These are phyloP conservation scores for Microsporum canis DNA, from an alignment of 2,329 filamentous ascomycete genomes.

Conservation along the genomic window DNA sequence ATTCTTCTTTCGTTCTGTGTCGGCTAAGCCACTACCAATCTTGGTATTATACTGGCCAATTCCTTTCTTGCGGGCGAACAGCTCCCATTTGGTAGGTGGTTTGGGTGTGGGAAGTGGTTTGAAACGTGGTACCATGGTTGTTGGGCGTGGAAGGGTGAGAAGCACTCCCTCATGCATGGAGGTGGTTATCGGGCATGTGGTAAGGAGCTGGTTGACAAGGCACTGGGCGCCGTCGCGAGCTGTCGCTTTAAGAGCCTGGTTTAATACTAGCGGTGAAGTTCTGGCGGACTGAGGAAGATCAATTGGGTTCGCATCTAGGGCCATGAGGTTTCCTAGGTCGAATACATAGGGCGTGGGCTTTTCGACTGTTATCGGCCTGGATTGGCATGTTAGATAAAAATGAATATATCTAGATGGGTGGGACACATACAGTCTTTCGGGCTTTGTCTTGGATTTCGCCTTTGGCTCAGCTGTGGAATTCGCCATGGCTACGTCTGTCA, in stretches of 20 bases:
- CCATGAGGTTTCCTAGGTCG: slow-evolving; percentile 77
- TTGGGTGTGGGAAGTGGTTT: slow-evolving; percentile 78
- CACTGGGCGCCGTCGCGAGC: slow-evolving; percentile 86
- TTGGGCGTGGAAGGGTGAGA: slow-evolving; percentile 59
- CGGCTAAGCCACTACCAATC: slow-evolving; percentile 46
- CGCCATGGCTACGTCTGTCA: slow-evolving; percentile 23
- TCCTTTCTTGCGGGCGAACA: slow-evolving; percentile 92
- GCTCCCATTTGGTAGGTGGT: slow-evolving; percentile 84
- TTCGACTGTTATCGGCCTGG: slow-evolving; percentile 51
- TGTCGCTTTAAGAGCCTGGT: slow-evolving; percentile 57
- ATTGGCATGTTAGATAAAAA: slow-evolving; percentile 7
- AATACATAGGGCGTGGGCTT: slow-evolving; percentile 88
- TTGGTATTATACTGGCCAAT: slow-evolving; percentile 71
- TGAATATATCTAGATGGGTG: background rate
- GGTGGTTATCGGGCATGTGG: slow-evolving; percentile 67
- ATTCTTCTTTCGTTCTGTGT: slow-evolving; percentile 51
- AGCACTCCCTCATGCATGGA: slow-evolving; percentile 57
- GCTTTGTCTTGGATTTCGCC: slow-evolving; percentile 21
- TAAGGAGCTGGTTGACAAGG: slow-evolving; percentile 88
- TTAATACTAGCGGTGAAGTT: slow-evolving; percentile 36
- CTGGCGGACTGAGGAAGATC: slow-evolving; percentile 37
- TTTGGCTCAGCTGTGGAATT: slow-evolving; percentile 16
- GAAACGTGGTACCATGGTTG: slow-evolving; percentile 70
- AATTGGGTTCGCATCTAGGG: slow-evolving; percentile 77
- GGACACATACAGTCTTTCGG: slow-evolving; percentile 31